These are phyloP conservation scores for Antrodiella citrinella DNA, from an alignment of 768 basidiomycete species.

Conservation along the genomic window DNA sequence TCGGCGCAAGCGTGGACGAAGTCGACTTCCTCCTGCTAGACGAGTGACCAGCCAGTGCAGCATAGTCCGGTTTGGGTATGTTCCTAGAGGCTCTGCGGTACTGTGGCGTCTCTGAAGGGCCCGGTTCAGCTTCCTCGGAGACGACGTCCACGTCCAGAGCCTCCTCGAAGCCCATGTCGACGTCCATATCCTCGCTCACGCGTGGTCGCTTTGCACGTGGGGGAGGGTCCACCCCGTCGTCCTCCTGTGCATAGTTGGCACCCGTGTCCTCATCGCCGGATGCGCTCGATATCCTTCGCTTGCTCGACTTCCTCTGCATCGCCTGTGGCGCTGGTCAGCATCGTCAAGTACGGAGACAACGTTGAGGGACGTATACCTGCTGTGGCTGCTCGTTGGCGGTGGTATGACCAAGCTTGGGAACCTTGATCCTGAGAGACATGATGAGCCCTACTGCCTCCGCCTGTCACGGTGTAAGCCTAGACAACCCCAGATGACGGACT, in stretches of 20 bases:
- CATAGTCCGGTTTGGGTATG: slow-evolving; percentile 3
- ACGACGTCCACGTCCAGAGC: slow-evolving; percentile 18
- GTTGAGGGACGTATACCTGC: neutral
- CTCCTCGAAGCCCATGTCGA: slow-evolving; percentile 20
- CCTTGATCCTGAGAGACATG: slow-evolving; percentile 19
- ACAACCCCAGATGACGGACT: neutral
- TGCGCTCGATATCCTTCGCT: slow-evolving; percentile 16
- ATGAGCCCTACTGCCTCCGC: too few species aligned
- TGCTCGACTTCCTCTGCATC: slow-evolving; percentile 7
- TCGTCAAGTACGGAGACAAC: neutral
- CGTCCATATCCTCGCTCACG: slow-evolving; percentile 17
- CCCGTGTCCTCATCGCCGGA: slow-evolving; percentile 18
- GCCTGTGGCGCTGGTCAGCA: slow-evolving; percentile 1
- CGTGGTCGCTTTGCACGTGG: neutral
- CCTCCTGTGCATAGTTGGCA: slow-evolving; percentile 5
- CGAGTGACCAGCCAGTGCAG: neutral
- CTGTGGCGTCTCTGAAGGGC: neutral
- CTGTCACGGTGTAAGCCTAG: too few species aligned
- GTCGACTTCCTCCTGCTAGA: neutral
- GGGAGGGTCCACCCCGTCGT: neutral
- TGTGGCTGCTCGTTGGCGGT: neutral
- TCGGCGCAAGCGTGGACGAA: neutral
- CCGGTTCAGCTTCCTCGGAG: slow-evolving; percentile 16
- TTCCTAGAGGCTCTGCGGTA: neutral
- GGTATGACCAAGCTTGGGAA: slow-evolving; percentile 8